A percentile compares a stretch with the other conserved stretches of the same genome.
These are phyloP conservation scores for Ascocoryne sarcoides DNA, from an alignment of 2,329 filamentous ascomycete species.

Conservation along the genomic window DNA sequence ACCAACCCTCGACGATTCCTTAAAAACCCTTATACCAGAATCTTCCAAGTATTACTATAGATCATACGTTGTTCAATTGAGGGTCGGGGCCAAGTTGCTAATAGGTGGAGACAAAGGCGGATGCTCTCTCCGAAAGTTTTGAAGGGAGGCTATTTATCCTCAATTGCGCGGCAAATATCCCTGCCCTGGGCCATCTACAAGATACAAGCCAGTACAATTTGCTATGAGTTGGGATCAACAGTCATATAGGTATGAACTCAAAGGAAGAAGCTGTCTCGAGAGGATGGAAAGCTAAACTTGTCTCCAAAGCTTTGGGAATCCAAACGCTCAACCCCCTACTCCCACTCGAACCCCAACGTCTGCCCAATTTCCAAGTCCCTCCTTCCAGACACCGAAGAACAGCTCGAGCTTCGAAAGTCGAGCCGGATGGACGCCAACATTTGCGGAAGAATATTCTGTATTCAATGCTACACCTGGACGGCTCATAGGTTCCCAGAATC, in stretches of 20 bases:
- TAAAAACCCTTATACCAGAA: too few species aligned
- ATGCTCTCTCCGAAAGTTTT: too few species aligned
- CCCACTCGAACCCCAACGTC: constrained; percentile 48
- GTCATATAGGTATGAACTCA: constrained; percentile 40
- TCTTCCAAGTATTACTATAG: too few species aligned
- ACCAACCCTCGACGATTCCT: too few species aligned
- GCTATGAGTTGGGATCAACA: constrained; percentile 57
- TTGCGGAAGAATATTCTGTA: constrained; percentile 57
- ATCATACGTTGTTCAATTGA: too few species aligned
- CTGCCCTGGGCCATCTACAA: constrained; percentile 13
- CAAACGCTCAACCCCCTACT: constrained; percentile 52
- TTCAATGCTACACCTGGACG: constrained; percentile 57
- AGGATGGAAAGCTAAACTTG: constrained; percentile 29
- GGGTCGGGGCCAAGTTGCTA: too few species aligned
- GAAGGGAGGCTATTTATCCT: constrained; percentile 2
- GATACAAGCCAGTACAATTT: constrained; percentile 27
- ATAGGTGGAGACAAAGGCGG: too few species aligned
- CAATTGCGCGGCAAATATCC: constrained; percentile 14
- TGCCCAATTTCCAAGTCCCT: constrained; percentile 42
- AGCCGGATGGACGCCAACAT: constrained; percentile 49
- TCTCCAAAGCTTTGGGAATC: constrained; percentile 49
- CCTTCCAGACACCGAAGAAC: constrained; percentile 48
- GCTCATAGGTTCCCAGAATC: constrained; percentile 30
- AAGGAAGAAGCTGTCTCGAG: background rate
- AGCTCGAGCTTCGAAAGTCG: constrained; percentile 40